Percentiles rank a stretch among this genome's conserved stretches.
These are phyloP conservation scores for Tetrahymena elliotti DNA, from an alignment of 73 alveolate species.

Conservation along the genomic window DNA sequence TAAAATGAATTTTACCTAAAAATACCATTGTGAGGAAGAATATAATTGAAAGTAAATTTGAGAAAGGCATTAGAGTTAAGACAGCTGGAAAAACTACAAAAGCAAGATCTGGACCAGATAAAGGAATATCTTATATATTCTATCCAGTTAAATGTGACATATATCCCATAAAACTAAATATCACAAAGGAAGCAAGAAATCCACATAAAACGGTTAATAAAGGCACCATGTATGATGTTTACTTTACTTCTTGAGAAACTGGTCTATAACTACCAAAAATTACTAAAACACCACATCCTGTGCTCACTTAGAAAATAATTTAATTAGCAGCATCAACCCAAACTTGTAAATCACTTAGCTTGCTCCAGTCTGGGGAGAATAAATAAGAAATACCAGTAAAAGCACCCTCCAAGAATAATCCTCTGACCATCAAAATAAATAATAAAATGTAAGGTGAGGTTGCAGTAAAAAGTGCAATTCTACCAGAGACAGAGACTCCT, in stretches of 20 bases:
- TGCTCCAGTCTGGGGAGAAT: conserved; percentile 42
- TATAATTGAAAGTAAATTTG: conserved; percentile 44
- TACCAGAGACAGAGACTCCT: conserved; percentile 49
- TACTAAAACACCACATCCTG: conserved; percentile 35
- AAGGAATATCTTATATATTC: conserved; percentile 34
- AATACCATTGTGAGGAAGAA: conserved; percentile 33
- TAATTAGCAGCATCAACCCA: conserved; percentile 64
- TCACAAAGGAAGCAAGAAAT: conserved; percentile 44
- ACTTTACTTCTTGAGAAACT: conserved; percentile 7
- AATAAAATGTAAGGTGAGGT: conserved; percentile 48
- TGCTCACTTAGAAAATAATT: conserved; percentile 26
- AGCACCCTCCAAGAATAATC: conserved; percentile 47
- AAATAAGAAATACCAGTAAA: conserved; percentile 35
- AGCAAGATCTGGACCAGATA: conserved; percentile 53
- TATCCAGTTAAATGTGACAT: conserved; percentile 1
- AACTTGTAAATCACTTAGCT: conserved; percentile 15
- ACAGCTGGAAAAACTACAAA: conserved; percentile 58
- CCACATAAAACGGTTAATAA: conserved; percentile 42
- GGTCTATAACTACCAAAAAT: conserved; percentile 38
- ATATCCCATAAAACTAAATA: conserved; percentile 49
- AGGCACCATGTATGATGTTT: conserved; percentile 34
- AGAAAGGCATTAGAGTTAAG: conserved; percentile 28
- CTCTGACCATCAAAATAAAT: conserved; percentile 45
- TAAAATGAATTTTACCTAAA: background rate
- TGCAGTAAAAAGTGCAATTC: conserved; percentile 41